A percentile compares a stretch with the other conserved stretches of the same genome.
These are phyloP conservation scores for Solanum medicagineum DNA, from an alignment of 257 asterid genomes.

Conservation along the genomic window DNA sequence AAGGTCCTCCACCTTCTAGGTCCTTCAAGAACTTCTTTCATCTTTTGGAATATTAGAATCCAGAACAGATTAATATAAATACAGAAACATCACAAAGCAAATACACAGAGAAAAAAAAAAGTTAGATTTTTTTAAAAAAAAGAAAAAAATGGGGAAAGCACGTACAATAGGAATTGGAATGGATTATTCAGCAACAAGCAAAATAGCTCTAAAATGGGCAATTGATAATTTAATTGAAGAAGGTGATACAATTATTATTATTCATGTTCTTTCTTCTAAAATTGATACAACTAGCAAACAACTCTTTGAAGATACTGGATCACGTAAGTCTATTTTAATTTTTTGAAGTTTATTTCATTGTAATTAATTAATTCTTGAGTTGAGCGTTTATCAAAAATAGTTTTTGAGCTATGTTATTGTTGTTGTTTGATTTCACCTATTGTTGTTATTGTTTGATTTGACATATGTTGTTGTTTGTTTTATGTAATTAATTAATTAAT, in stretches of 20 bases:
- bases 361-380: background rate
- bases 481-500: background rate
- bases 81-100: background rate
- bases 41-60: background rate
- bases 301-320: slow-evolving; percentile 68
- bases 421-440: no score
- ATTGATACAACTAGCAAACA: slow-evolving; percentile 52
- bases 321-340: slow-evolving; percentile 24
- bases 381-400: background rate
- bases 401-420: background rate
- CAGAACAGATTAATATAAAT: background rate
- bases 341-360: background rate
- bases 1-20: slow-evolving; percentile 14
- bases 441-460: background rate
- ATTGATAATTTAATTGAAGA: slow-evolving; percentile 39
- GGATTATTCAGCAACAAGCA: slow-evolving; percentile 73
- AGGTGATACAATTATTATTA: slow-evolving; percentile 44
- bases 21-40: slow-evolving; percentile 29
- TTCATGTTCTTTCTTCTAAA: slow-evolving; percentile 69
- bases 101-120: background rate
- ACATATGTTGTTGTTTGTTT: background rate
- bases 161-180: slow-evolving; percentile 55
- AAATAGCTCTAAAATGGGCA: slow-evolving; percentile 57
- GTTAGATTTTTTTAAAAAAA: background rate
- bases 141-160: slow-evolving; percentile 18